Percentiles rank a stretch among this genome's conserved stretches.
Conservation (phyloP, 2,329 filamentous ascomycete species). For the Cercospora janseana region DNA sequence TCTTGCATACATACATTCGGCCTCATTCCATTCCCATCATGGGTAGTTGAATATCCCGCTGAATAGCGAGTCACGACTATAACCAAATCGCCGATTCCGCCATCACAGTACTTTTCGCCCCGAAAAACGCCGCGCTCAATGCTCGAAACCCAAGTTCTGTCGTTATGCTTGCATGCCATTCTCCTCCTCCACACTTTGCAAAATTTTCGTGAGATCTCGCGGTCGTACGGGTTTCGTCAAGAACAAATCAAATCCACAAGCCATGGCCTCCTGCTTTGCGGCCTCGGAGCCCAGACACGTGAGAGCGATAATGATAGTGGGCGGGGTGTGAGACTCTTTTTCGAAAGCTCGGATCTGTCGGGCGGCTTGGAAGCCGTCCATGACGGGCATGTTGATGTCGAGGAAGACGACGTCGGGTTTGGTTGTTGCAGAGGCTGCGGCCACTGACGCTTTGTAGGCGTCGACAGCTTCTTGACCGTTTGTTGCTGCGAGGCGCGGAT, state of each 20-base stretch:
- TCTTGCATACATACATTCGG: too few species aligned
- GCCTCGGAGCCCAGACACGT: slow-evolving; percentile 23
- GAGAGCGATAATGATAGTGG: slow-evolving; percentile 22
- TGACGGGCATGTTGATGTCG: slow-evolving; percentile 37
- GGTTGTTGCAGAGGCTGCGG: not conserved
- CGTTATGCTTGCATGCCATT: slow-evolving; percentile 1
- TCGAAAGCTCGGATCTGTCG: slow-evolving; percentile 30
- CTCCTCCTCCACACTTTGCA: slow-evolving; percentile 2
- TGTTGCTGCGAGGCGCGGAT: slow-evolving; percentile 41
- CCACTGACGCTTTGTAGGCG: slow-evolving; percentile 10
- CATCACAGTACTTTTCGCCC: too few species aligned
- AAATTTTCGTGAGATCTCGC: slow-evolving; percentile 6
- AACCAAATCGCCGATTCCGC: too few species aligned
- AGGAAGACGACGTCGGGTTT: slow-evolving; percentile 35
- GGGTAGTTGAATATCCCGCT: too few species aligned
- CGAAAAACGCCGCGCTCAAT: not conserved
- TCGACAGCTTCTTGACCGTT: slow-evolving; percentile 50
- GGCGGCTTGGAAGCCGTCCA: slow-evolving; percentile 31
- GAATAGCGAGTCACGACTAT: too few species aligned
- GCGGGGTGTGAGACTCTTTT: slow-evolving; percentile 16
- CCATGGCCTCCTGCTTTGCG: slow-evolving; percentile 24
- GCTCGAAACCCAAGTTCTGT: slow-evolving; percentile 1
- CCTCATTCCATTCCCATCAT: too few species aligned
- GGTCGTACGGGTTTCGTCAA: slow-evolving; percentile 21
- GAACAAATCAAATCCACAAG: slow-evolving; percentile 27